Conservation (phyloP, 306 rosid species). For the Nissolia schottii region DNA sequence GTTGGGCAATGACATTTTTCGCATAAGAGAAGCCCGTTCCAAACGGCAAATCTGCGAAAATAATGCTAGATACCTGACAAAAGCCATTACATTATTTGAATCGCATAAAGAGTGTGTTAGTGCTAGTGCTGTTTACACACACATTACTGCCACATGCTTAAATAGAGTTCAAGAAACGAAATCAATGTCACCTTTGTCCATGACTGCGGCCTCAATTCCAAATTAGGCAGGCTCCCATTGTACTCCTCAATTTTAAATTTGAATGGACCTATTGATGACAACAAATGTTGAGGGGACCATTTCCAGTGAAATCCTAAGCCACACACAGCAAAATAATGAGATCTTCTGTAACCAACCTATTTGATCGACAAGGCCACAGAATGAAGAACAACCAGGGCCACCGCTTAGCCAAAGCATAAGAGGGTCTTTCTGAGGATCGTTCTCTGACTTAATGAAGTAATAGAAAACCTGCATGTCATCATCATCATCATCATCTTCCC, state of each 20-base stretch:
- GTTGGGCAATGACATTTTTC: background rate
- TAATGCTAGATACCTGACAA: slow-evolving; percentile 39
- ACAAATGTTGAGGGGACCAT: no score
- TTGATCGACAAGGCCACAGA: slow-evolving; percentile 34
- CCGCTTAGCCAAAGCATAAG: slow-evolving; percentile 60
- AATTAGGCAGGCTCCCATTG: slow-evolving; percentile 47
- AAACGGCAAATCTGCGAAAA: slow-evolving; percentile 53
- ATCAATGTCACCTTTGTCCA: slow-evolving; percentile 60
- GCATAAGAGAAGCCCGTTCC: slow-evolving; percentile 73
- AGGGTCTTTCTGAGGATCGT: slow-evolving; percentile 47
- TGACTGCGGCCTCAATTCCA: slow-evolving; percentile 44
- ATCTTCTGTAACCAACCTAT: slow-evolving; percentile 27
- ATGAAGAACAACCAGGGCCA: no score
- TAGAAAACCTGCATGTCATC: no score
- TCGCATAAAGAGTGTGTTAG: no score
- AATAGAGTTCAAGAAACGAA: background rate
- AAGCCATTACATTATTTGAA: background rate
- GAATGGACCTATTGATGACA: slow-evolving; percentile 65
- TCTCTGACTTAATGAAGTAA: no score
- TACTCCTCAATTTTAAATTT: slow-evolving; percentile 33
- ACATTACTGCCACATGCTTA: background rate
- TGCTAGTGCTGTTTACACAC: no score
- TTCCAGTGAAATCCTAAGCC: background rate
- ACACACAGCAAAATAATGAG: background rate
- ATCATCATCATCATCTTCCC: no score